Percentiles rank a stretch among this genome's conserved stretches.
Conservation (phyloP, 2,329 filamentous ascomycete species). For the Fusarium robinianum region DNA sequence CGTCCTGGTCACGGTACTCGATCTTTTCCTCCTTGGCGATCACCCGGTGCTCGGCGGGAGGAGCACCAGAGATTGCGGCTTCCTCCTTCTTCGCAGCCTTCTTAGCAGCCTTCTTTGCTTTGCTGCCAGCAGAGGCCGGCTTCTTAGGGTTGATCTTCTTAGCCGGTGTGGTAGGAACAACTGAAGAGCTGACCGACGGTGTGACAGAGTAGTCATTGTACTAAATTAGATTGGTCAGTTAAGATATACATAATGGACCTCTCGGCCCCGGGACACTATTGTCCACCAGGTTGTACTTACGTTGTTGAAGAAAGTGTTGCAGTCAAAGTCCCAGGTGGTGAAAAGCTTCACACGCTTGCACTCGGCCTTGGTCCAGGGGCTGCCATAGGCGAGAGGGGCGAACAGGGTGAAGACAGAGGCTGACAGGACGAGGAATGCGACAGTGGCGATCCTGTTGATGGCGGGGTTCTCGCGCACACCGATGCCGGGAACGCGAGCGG, state of each 20-base stretch:
- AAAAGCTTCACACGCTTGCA: slow-evolving; percentile 89
- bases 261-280: slow-evolving; percentile 12
- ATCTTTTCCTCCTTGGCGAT: slow-evolving; percentile 74
- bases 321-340: slow-evolving; percentile 94
- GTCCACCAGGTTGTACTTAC: slow-evolving; percentile 63
- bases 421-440: slow-evolving; percentile 74
- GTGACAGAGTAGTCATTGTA: slow-evolving; percentile 53
- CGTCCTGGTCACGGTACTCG: slow-evolving; percentile 93
- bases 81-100: slow-evolving; percentile 37
- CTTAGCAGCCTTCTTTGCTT: slow-evolving; percentile 28
- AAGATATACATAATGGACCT: slow-evolving; percentile 10
- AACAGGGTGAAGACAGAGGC: slow-evolving; percentile 82
- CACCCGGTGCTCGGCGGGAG: slow-evolving; percentile 55
- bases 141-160: slow-evolving; percentile 28
- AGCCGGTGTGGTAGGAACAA: slow-evolving; percentile 37
- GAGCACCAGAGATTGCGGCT: slow-evolving; percentile 52
- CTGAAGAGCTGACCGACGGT: slow-evolving; percentile 33
- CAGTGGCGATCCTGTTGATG: slow-evolving; percentile 74
- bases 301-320: slow-evolving; percentile 85
- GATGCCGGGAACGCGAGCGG: slow-evolving; percentile 70
- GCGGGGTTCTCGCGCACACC: slow-evolving; percentile 68
- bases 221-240: slow-evolving; percentile 40
- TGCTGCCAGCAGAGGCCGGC: slow-evolving; percentile 4
- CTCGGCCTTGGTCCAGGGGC: slow-evolving; percentile 86
- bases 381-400: slow-evolving; percentile 89